Conservation (phyloP, 768 basidiomycete species). For the Tephrocybe sp. region DNA sequence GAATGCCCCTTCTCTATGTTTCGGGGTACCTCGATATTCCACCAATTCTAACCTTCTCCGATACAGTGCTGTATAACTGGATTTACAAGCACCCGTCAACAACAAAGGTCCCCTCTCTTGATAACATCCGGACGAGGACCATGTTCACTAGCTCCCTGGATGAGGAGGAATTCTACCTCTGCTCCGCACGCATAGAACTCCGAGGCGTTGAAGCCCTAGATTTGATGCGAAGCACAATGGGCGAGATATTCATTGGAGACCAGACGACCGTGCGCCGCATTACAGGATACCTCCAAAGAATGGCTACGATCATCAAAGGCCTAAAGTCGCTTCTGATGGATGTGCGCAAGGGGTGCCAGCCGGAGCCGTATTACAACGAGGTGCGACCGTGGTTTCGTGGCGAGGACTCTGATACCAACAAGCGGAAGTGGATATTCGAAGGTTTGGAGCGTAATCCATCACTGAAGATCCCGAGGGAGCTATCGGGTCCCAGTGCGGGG, state of each 20-base stretch:
- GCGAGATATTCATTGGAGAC: conserved; percentile 84
- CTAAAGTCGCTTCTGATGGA: conserved; percentile 59
- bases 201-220: conserved; percentile 82
- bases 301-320: conserved; percentile 65
- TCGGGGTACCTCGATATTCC: conserved; percentile 75
- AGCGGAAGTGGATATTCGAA: conserved; percentile 56
- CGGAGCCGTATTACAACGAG: conserved; percentile 66
- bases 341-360: conserved; percentile 72
- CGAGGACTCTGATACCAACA: conserved; percentile 47
- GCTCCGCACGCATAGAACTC: conserved; percentile 85
- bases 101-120: conserved; percentile 42
- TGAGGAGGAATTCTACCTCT: conserved; percentile 87
- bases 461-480: conserved; percentile 45
- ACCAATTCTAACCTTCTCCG: conserved; percentile 87
- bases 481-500: conserved; percentile 81
- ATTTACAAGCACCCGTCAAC: conserved; percentile 32
- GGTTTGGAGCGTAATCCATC: conserved; percentile 51
- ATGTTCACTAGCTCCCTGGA: conserved; percentile 78
- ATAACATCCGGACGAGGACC: conserved; percentile 65
- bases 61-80: conserved; percentile 92
- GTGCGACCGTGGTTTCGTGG: conserved; percentile 86
- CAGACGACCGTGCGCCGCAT: conserved; percentile 62
- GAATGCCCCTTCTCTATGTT: conserved; percentile 74
- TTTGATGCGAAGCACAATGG: conserved; percentile 82
- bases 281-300: conserved; percentile 59